Percentiles rank a stretch among this genome's conserved stretches.
phyloP scores from a whole-genome alignment of 2,329 filamentous ascomycete genomes.

The Claviceps africana region DNA sequence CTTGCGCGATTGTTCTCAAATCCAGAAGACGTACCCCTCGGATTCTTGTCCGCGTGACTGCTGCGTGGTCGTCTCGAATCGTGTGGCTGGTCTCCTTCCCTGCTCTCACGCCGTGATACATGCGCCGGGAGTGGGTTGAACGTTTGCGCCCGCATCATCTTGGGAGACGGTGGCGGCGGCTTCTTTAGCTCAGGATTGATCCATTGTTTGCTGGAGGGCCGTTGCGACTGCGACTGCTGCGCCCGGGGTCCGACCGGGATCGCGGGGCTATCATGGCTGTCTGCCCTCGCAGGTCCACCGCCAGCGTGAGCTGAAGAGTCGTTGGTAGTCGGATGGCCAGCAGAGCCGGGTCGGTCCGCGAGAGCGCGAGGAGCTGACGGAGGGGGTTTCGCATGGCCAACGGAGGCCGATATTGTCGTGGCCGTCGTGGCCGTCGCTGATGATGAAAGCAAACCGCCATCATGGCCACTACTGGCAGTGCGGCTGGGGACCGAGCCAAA shows the following conservation, averaged over 20 bases:
- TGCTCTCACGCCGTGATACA: conserved; percentile 23
- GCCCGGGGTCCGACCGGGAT: conserved; percentile 41
- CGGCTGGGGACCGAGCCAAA: conserved; percentile 42
- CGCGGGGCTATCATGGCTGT: conserved; percentile 27
- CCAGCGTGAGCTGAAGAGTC: conserved; percentile 19
- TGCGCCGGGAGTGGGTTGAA: conserved; percentile 28
- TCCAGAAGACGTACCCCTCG: conserved; percentile 13
- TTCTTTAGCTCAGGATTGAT: conserved; percentile 41
- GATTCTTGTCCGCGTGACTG: conserved; percentile 37
- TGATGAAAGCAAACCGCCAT: conserved; percentile 12
- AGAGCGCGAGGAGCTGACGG: conserved; percentile 40
- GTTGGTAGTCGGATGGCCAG: conserved; percentile 18
- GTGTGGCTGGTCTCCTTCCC: conserved; percentile 19
- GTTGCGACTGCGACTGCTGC: conserved; percentile 33
- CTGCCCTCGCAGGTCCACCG: conserved; percentile 29
- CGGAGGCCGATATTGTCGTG: not conserved
- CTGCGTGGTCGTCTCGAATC: conserved; percentile 35
- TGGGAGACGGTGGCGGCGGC: conserved; percentile 35
- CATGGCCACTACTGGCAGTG: conserved; percentile 14
- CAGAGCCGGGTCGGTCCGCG: conserved; percentile 33
- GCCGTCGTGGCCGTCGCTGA: not conserved
- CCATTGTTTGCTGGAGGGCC: conserved; percentile 46
- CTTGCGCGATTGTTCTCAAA: conserved; percentile 23
- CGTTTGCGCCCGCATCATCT: conserved; percentile 34
- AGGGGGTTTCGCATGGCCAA: conserved; percentile 25